phyloP scores from a whole-genome alignment of 129 eudicot species.

The Helianthus tuberosus region DNA sequence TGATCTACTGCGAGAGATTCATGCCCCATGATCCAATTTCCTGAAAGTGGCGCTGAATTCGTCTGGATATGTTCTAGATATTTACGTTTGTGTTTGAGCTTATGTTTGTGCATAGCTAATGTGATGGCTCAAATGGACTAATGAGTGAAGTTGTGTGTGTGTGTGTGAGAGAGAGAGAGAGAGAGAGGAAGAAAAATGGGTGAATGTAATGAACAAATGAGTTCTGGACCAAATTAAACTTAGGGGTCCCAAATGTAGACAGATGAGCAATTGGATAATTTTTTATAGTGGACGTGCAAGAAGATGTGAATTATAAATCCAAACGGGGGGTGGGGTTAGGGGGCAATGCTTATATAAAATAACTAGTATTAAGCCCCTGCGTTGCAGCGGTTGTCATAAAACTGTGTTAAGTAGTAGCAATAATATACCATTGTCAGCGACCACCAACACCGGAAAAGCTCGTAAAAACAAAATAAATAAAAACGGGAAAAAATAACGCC shows the following conservation, averaged over 20 bases:
- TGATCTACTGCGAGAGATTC: slow-evolving; percentile 26
- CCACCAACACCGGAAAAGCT: no score
- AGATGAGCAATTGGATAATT: slow-evolving; percentile 52
- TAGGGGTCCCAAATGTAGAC: slow-evolving; percentile 57
- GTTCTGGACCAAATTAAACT: slow-evolving; percentile 34
- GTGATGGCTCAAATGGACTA: slow-evolving; percentile 21
- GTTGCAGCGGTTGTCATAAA: no score
- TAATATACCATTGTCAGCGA: no score
- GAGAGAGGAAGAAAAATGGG: slow-evolving; percentile 29
- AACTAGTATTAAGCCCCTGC: no score
- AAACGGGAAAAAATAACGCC: no score
- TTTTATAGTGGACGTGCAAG: slow-evolving; percentile 91
- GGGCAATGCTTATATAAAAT: neutral
- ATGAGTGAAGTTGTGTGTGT: slow-evolving; percentile 21
- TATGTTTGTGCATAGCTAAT: slow-evolving; percentile 26
- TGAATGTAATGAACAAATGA: slow-evolving; percentile 54
- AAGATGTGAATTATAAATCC: slow-evolving; percentile 65
- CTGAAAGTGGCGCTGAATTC: neutral
- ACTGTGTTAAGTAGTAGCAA: no score
- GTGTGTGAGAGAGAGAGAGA: neutral
- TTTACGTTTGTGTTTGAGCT: slow-evolving; percentile 15
- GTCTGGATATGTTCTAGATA: slow-evolving; percentile 8
- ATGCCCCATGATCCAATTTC: slow-evolving; percentile 40
- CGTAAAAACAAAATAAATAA: no score
- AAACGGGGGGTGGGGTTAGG: slow-evolving; percentile 11